Base-by-base conservation (phyloP, 768 basidiomycete genomes). In the Scleroderma citrinum region DNA sequence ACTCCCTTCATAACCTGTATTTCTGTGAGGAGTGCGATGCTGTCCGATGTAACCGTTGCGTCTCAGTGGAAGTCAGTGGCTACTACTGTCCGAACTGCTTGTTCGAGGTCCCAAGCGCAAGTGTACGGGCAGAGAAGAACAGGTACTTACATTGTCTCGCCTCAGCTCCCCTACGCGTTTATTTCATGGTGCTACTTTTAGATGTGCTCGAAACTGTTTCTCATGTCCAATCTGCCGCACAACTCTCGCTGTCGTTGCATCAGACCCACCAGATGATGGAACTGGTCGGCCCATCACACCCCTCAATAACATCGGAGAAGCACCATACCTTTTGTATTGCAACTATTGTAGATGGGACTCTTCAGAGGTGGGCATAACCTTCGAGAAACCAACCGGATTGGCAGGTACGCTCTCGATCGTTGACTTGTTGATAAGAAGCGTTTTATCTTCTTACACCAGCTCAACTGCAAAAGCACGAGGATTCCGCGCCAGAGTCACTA, bases 11-110 rank as follows among this genome's bases (percentile, higher is more conserved):
- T 59, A 78, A 77, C 24, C 81, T 99, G 7, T 96, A 92, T 68
- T 98, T 98, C 66, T 99, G 96, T 67, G 94, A 97, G 68, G 95
- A 98, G 77, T 99, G 96, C 67, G 95, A 98, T 67, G 86, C 89
- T 2, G 80, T 99, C 38, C 76, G 93, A 49, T 99, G 96, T 63
- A 89, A 96, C 64, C 79, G 84, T 55, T 99, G 96, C 59, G 91
- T 95, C 2, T 78, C 84, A 7, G 74, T 92, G 38, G 96, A 99
- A 79, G 88, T 98, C 64, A 89, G 91, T 63, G 91, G 90, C 37
- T 99, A 98, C 66, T 97, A 92, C 67, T 99, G 96, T 64, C 96
- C 96, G 29, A 94, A 95, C 65, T 99, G 96, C 66, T 75, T 97
- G 16, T 99, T 98, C 66, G 96, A 99, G 64, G 96, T 99, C 11